A percentile compares a stretch with the other conserved stretches of the same genome.
Conservation (phyloP, 495 filamentous ascomycete species). For the Venustampulla echinocandica region DNA sequence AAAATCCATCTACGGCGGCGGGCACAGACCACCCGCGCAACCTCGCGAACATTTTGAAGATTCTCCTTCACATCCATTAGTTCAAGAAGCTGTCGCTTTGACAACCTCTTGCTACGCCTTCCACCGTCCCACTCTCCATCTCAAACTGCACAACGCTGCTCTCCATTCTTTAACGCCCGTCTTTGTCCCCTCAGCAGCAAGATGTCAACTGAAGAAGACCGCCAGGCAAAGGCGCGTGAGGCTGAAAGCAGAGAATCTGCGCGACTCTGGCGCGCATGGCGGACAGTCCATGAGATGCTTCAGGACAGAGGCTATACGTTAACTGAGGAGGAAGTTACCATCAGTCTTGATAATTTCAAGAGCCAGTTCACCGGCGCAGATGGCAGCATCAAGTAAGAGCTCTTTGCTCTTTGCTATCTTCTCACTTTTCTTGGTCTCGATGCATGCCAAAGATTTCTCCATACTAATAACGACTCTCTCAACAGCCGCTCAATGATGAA, state of each 20-base stretch:
- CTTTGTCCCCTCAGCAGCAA: too few relatives aligned
- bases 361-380: slow-evolving; percentile 54
- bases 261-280: slow-evolving; percentile 78
- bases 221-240: slow-evolving; percentile 29
- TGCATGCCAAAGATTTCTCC: slow-evolving; percentile 2
- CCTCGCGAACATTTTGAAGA: slow-evolving; percentile 15
- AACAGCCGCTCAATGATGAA: slow-evolving; percentile 71
- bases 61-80: too few relatives aligned
- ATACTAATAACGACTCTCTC: slow-evolving; percentile 24
- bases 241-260: slow-evolving; percentile 59
- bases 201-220: slow-evolving; percentile 43
- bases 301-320: slow-evolving; percentile 84
- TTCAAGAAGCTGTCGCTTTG: too few relatives aligned
- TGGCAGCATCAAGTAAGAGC: slow-evolving; percentile 36
- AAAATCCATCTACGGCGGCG: slow-evolving; percentile 4
- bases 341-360: slow-evolving; percentile 69
- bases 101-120: too few relatives aligned
- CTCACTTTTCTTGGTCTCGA: too few relatives aligned
- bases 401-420: not conserved
- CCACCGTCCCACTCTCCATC: too few relatives aligned
- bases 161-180: too few relatives aligned
- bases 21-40: not conserved
- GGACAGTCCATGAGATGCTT: slow-evolving; percentile 82
- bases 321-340: slow-evolving; percentile 75
- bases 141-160: too few relatives aligned